Evolutionary conservation across 108 stramenopile genomes (phyloP).

Genomic region (Stephanodiscus minutulus): DNA sequence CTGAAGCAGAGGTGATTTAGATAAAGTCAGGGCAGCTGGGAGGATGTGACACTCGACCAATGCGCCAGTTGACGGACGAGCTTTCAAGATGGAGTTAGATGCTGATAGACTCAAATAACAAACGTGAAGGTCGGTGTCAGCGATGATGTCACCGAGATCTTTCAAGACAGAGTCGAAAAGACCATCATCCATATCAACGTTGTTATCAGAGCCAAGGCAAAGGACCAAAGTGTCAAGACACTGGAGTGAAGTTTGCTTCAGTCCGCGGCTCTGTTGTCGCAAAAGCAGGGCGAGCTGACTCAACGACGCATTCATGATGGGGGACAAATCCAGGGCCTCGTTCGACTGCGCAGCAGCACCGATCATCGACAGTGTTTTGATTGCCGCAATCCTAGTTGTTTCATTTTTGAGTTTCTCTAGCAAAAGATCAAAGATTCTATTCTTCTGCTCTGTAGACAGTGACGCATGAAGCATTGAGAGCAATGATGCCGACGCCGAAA

Average conservation of each 20-base stretch:
- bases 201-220: constrained; percentile 51
- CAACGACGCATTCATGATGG: constrained; percentile 76
- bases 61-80: constrained; percentile 62
- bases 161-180: constrained; percentile 74
- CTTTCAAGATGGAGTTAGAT: constrained; percentile 65
- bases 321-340: constrained; percentile 63
- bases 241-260: constrained; percentile 87
- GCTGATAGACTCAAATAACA: constrained; percentile 82
- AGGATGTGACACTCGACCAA: constrained; percentile 65
- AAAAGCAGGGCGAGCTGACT: constrained; percentile 83
- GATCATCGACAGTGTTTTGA: constrained; percentile 82
- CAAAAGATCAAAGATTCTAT: constrained; percentile 67
- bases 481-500: constrained; percentile 66
- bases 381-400: constrained; percentile 91
- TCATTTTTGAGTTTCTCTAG: constrained; percentile 93
- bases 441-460: constrained; percentile 59
- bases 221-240: constrained; percentile 73
- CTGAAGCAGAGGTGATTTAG: constrained; percentile 89
- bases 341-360: constrained; percentile 59
- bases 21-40: constrained; percentile 76
- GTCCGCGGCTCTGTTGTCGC: constrained; percentile 83
- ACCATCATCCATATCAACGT: constrained; percentile 26
- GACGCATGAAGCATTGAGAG: constrained; percentile 59
- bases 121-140: constrained; percentile 92
- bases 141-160: constrained; percentile 77